Base-by-base conservation (phyloP, 331 rosid genomes). In the Arachis monticola region DNA sequence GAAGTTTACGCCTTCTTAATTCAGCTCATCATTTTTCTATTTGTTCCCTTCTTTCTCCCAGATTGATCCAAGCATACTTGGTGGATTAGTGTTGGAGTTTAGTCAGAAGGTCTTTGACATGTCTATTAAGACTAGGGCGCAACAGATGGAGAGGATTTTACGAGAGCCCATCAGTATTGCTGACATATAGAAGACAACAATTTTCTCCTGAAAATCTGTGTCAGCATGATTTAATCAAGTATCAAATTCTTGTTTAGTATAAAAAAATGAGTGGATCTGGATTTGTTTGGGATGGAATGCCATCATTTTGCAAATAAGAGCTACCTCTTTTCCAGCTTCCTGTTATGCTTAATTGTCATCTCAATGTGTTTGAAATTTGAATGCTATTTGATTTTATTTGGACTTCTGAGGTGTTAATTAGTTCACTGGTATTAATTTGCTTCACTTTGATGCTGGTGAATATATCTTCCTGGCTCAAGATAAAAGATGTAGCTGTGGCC, bases 101-200 rank as follows among this genome's bases (percentile, higher is more conserved):
- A 79, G 67, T 61, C 85, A 70, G 75, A 94, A 94, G 85, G 90
- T 92, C 65, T 88, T 94, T 45, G 99, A 94, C 85, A 88, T 92
- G 96, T 94, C 97, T 40, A 90, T 94, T 10, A 92, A 60, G 93
- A 87, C 89, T 6, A 69, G 97, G 84, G 97, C 97, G 59, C 86
- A 60, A 8, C 92, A 94, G 83, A 92, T 94, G 97, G 97, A 92
- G 86, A 88, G 97, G 89, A 81, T 84, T 81, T 90, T 94, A 84
- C 87, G 89, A 51, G 93, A 91, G 38, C 99, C 99, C 1, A 8
- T 60, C 1, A 69, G 81, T 53, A 41, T 87, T 32, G 66, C 82
- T 79, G 69, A 64, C 82, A 81, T 88, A 80, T 92, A 83, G 82
- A 82, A 32, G 83, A 78, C 51, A 75, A 45, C 77, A 35, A 47